These are phyloP conservation scores for Oenanthe javanica DNA, from an alignment of 140 eudicot species.

Conservation along the genomic window DNA sequence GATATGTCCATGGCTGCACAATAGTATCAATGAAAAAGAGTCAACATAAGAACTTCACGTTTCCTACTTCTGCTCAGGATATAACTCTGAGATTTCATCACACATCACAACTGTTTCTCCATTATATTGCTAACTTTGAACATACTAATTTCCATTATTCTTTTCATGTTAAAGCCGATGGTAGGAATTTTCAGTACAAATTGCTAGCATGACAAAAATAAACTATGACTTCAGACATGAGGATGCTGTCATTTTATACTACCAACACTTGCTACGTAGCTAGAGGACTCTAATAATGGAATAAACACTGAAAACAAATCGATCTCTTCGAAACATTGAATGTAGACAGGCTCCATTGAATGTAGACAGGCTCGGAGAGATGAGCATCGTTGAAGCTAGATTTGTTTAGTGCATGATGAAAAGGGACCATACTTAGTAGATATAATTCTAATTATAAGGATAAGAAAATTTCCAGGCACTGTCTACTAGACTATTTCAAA, in stretches of 20 bases:
- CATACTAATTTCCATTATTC: neutral
- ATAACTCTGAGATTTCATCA: no score
- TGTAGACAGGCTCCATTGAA: no score
- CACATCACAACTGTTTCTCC: no score
- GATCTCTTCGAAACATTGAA: neutral
- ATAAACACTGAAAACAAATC: neutral
- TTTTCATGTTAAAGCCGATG: neutral
- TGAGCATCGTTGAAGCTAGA: neutral
- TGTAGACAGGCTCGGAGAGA: neutral
- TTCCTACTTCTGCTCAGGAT: neutral
- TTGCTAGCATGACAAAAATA: neutral
- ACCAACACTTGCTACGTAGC: neutral
- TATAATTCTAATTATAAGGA: no score
- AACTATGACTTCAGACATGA: neutral
- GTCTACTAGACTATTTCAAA: no score
- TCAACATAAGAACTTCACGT: neutral
- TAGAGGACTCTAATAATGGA: neutral
- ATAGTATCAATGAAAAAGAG: slow-evolving; percentile 2
- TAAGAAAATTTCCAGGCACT: neutral
- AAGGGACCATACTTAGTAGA: neutral
- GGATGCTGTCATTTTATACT: neutral
- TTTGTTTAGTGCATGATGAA: neutral
- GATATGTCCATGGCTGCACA: slow-evolving; percentile 85
- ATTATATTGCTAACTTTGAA: neutral
- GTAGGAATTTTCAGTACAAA: neutral